Base-by-base conservation (phyloP, 1,284 basidiomycete species). In the Rhodofomes roseus region DNA sequence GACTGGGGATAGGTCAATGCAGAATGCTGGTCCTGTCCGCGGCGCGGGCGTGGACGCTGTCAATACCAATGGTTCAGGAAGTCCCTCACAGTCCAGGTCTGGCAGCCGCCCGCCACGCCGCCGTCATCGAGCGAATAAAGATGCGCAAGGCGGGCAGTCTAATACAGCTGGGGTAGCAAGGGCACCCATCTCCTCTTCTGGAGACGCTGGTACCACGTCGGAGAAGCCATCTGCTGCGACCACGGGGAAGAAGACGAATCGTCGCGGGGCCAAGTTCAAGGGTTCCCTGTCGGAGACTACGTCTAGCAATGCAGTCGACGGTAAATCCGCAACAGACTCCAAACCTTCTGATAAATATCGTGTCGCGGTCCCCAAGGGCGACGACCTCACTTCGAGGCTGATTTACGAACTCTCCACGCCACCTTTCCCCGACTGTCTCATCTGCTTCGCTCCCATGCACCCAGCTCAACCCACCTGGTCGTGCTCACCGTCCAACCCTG, bases 391-490 rank as follows among this genome's bases (percentile, higher is more conserved):
- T 0, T 89, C 88, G 5, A 80, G 78, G 2, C 81, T 93, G 54
- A 89, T 79, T 9, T 80, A 80, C 34, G 79, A 81, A 3, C 77
- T 93, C 34, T 80, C 82, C 60, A 84, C 80, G 0, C 79, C 84
- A 0, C 90, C 90, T 0, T 92, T 83, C 63, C 80, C 84, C 4
- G 92, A 94, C 68, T 94, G 92, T 67, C 78, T 85, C 1, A 93
- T 95, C 62, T 95, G 92, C 69, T 92, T 92, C 71, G 82, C 80
- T 46, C 62, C 87, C 0, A 85, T 95, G 25, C 82, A 85, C 46
- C 88, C 91, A 1, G 81, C 81, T 0, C 83, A 93, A 55, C 80
- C 85, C 1, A 89, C 86, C 0, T 92, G 92, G 85, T 91, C 89
- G 0, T 93, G 93, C 70, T 86, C 87, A 4, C 87, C 88, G 1